Evolutionary conservation across 352 stramenopile species (phyloP).

Genomic region (Phytophthora macrochlamydospora): DNA sequence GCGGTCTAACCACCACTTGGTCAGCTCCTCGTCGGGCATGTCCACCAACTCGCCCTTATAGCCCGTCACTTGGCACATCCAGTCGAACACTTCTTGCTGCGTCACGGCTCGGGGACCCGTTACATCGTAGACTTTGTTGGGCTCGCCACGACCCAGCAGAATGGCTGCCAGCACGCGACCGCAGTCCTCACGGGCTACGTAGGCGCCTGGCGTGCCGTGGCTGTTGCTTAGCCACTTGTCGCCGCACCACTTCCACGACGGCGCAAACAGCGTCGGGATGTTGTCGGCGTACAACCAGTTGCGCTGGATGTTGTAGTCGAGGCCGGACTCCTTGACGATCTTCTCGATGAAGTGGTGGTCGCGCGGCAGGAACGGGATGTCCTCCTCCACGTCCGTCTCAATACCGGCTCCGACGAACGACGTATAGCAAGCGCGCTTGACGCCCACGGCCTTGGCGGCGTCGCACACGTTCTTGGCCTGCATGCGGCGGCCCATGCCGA

Average conservation of each 20-base stretch:
- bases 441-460: constrained; percentile 6
- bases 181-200: constrained; percentile 24
- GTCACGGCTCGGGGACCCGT: constrained; percentile 13
- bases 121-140: constrained; percentile 20
- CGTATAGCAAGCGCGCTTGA: constrained; percentile 15
- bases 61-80: constrained; percentile 7
- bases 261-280: constrained; percentile 19
- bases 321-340: background rate
- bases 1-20: constrained; percentile 9
- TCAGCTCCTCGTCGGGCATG: constrained; percentile 15
- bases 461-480: constrained; percentile 17
- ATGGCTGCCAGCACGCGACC: constrained; percentile 10
- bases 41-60: constrained; percentile 19
- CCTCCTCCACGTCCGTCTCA: constrained; percentile 5
- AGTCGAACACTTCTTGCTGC: constrained; percentile 13
- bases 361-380: constrained; percentile 21
- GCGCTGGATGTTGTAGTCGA: constrained; percentile 28
- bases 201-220: constrained; percentile 7
- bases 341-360: constrained; percentile 23
- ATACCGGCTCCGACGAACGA: constrained; percentile 10
- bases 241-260: constrained; percentile 23
- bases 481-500: constrained; percentile 13
- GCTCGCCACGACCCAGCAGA: constrained; percentile 14
- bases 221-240: constrained; percentile 27
- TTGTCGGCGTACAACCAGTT: constrained; percentile 25